Conservation (phyloP, 345 rosid species). For the Brassica juncea region DNA sequence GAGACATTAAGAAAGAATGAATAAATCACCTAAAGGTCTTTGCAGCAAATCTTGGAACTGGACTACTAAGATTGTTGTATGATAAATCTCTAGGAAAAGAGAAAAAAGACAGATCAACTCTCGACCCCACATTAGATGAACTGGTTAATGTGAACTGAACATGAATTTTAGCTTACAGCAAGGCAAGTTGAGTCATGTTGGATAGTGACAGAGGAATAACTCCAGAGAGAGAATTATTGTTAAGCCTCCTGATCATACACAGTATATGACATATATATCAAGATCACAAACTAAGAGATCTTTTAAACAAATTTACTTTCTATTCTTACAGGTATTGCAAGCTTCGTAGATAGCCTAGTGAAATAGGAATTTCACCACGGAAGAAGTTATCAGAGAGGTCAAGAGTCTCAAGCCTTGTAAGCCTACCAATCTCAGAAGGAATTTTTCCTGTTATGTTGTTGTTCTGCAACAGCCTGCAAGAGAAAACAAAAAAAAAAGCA, state of each 20-base stretch:
- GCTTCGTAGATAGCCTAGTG: conserved; percentile 61
- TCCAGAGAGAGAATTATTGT: conserved; percentile 81
- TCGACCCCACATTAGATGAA: background rate
- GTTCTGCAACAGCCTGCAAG: conserved; percentile 73
- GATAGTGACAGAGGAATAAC: conserved; percentile 65
- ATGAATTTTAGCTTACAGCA: conserved; percentile 61
- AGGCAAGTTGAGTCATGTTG: conserved; percentile 81
- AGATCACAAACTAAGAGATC: conserved; percentile 1
- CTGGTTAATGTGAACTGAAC: background rate
- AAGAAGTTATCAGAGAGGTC: conserved; percentile 82
- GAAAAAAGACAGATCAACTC: conserved; percentile 16
- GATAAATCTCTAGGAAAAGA: conserved; percentile 73
- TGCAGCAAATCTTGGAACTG: conserved; percentile 82
- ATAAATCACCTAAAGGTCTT: conserved; percentile 77
- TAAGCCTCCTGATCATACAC: conserved; percentile 55
- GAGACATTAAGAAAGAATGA: conserved; percentile 17
- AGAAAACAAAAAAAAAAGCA: background rate
- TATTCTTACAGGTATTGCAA: conserved; percentile 82
- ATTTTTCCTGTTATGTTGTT: conserved; percentile 90
- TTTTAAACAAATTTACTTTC: background rate
- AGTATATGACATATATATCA: background rate
- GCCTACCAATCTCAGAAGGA: conserved; percentile 75
- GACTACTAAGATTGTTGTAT: conserved; percentile 86
- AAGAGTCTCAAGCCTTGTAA: conserved; percentile 74
- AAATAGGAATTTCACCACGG: conserved; percentile 52